Conservation (phyloP, 2,329 filamentous ascomycete genomes). For the Sporothrix inflata region DNA sequence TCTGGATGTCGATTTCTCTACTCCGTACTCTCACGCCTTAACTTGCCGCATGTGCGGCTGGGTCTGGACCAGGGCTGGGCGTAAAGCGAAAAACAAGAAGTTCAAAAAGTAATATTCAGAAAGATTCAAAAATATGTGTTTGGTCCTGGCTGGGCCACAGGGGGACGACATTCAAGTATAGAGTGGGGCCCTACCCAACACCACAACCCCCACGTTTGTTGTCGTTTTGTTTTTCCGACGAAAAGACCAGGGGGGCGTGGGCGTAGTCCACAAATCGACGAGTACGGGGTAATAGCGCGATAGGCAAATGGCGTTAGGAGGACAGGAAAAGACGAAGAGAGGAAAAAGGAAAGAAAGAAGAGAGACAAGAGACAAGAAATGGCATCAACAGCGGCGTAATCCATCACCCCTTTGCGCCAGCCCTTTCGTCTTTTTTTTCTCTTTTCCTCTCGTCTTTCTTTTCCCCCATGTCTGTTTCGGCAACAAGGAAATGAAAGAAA, state of each 20-base stretch:
- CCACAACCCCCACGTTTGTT: slow-evolving; percentile 21
- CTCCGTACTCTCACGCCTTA: too few species aligned
- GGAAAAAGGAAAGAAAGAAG: not conserved
- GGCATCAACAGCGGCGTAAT: not conserved
- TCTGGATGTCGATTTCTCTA: not conserved
- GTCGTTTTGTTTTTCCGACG: slow-evolving; percentile 18
- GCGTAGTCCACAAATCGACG: not conserved
- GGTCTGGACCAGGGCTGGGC: not conserved
- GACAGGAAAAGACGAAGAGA: not conserved
- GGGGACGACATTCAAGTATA: not conserved
- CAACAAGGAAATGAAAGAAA: slow-evolving; percentile 12
- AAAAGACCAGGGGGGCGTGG: not conserved
- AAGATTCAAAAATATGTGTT: not conserved
- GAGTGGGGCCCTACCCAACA: not conserved
- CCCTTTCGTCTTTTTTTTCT: not conserved
- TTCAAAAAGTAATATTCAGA: not conserved
- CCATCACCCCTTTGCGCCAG: too few species aligned
- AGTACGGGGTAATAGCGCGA: slow-evolving; percentile 29
- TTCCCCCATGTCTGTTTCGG: not conserved
- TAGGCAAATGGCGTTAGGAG: slow-evolving; percentile 19
- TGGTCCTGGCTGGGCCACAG: slow-evolving; percentile 7
- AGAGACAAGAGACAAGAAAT: not conserved
- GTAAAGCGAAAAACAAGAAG: not conserved
- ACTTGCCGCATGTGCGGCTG: not conserved
- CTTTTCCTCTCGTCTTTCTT: not conserved